A percentile compares a stretch with the other conserved stretches of the same genome.
phyloP scores from a whole-genome alignment of 2,329 filamentous ascomycete genomes.

The Lachnellula subtilissima region DNA sequence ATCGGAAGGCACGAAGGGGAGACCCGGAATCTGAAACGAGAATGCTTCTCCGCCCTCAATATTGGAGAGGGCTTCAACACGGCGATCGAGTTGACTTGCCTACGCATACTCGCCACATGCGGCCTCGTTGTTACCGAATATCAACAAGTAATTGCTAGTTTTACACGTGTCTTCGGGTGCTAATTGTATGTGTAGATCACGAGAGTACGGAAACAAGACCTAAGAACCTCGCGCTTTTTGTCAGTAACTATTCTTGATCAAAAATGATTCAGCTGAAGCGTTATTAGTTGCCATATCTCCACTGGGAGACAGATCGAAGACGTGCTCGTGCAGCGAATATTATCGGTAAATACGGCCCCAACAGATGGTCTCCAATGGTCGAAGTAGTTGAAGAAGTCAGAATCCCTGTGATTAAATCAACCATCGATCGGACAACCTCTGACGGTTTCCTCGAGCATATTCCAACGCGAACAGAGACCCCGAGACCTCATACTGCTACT shows the following conservation, averaged over 20 bases:
- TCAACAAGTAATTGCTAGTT: slow-evolving; percentile 9
- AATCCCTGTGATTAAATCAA: background rate
- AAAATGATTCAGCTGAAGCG: background rate
- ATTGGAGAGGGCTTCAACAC: slow-evolving; percentile 17
- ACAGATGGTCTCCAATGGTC: slow-evolving; percentile 2
- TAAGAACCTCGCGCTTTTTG: slow-evolving; percentile 17
- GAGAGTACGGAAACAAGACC: slow-evolving; percentile 1
- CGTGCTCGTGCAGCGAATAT: slow-evolving; percentile 11
- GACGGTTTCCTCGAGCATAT: background rate
- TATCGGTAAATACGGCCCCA: slow-evolving; percentile 7
- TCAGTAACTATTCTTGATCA: slow-evolving; percentile 1
- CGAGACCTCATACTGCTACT: background rate
- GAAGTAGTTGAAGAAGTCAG: slow-evolving; percentile 4
- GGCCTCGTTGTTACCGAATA: slow-evolving; percentile 15
- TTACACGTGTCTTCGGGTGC: background rate
- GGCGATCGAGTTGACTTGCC: slow-evolving; percentile 9
- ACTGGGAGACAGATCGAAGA: slow-evolving; percentile 27
- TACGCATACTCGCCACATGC: slow-evolving; percentile 19
- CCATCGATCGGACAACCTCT: background rate
- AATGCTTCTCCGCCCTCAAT: slow-evolving; percentile 17
- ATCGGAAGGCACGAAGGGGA: slow-evolving; percentile 2
- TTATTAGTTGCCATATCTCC: slow-evolving; percentile 27
- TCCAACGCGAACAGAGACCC: background rate
- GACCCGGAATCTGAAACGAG: slow-evolving; percentile 9
- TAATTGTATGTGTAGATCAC: background rate